Conservation (phyloP, 768 basidiomycete genomes). For the Rhodotorula paludigena region DNA sequence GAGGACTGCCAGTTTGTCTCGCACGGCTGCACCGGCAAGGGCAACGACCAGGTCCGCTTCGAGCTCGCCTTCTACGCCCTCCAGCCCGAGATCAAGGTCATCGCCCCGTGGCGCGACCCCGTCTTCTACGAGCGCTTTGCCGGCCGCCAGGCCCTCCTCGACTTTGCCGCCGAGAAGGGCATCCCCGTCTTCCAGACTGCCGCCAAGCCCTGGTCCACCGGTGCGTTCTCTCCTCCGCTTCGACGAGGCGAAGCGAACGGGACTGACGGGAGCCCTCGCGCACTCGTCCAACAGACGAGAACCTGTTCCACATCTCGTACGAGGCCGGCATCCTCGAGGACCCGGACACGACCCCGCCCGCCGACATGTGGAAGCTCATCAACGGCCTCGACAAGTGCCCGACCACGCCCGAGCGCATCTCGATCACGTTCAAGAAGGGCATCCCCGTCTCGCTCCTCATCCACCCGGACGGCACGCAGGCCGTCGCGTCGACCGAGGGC, state of each 20-base stretch:
- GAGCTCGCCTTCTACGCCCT: constrained; percentile 98
- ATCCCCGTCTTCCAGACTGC: constrained; percentile 94
- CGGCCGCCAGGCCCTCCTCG: constrained; percentile 86
- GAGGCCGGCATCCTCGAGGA: constrained; percentile 98
- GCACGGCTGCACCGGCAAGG: constrained; percentile 99
- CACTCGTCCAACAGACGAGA: constrained; percentile 62
- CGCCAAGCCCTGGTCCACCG: constrained; percentile 96
- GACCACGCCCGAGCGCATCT: constrained; percentile 65
- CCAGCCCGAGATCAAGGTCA: constrained; percentile 96
- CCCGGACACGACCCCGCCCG: constrained; percentile 85
- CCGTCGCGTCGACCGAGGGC: constrained; percentile 40
- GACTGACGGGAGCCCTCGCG: not conserved
- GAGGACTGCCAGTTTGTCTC: constrained; percentile 97
- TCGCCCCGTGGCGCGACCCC: constrained; percentile 97
- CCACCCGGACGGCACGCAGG: constrained; percentile 36
- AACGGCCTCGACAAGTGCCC: constrained; percentile 77
- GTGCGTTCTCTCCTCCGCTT: constrained; percentile 39
- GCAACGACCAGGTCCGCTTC: constrained; percentile 99
- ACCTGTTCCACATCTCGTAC: constrained; percentile 99
- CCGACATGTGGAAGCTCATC: constrained; percentile 99
- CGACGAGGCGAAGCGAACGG: no score
- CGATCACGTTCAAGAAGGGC: constrained; percentile 79
- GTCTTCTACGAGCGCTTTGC: constrained; percentile 98
- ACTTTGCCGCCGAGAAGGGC: constrained; percentile 75
- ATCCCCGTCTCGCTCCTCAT: constrained; percentile 77